Conservation (phyloP, 139 green algal genomes). For the Spirogloea muscicola region DNA sequence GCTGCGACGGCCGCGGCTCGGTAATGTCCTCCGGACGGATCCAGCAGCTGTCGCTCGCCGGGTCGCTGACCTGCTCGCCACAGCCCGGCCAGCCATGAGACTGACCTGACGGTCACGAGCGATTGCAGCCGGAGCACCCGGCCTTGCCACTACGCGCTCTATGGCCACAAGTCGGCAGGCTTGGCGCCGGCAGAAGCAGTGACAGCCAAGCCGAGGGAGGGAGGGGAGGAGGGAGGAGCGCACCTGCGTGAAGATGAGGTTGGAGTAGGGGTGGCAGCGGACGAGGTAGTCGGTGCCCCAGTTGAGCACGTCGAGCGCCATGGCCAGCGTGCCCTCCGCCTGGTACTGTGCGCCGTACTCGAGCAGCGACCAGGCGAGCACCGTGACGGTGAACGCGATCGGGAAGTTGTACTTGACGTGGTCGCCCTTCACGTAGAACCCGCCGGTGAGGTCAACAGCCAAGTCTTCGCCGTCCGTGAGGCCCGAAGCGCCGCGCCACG, state of each 20-base stretch:
- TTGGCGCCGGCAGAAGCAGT: no score
- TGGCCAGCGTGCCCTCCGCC: neutral
- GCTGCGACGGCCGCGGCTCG: neutral
- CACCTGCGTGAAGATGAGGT: slow-evolving; percentile 58
- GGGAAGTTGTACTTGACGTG: slow-evolving; percentile 63
- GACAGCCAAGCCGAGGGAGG: neutral
- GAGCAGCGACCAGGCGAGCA: slow-evolving; percentile 52
- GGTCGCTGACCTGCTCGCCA: slow-evolving; percentile 47
- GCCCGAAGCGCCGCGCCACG: slow-evolving; percentile 31
- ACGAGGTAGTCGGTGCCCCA: slow-evolving; percentile 71
- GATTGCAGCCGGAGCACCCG: no score
- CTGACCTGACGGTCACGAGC: no score
- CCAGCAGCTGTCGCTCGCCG: slow-evolving; percentile 38
- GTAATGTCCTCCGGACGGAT: slow-evolving; percentile 30
- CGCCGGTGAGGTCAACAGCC: slow-evolving; percentile 48
- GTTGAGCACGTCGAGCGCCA: slow-evolving; percentile 49
- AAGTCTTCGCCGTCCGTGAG: slow-evolving; percentile 35
- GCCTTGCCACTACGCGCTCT: no score
- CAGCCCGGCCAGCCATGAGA: slow-evolving; percentile 28
- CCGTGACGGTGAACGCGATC: slow-evolving; percentile 49
- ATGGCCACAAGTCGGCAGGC: no score
- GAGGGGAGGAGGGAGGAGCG: neutral
- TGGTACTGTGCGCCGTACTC: slow-evolving; percentile 48
- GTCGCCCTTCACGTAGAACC: slow-evolving; percentile 63
- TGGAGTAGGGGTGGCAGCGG: slow-evolving; percentile 30